Base-by-base conservation (phyloP, 306 rosid genomes). In the Quercus bicolor region DNA sequence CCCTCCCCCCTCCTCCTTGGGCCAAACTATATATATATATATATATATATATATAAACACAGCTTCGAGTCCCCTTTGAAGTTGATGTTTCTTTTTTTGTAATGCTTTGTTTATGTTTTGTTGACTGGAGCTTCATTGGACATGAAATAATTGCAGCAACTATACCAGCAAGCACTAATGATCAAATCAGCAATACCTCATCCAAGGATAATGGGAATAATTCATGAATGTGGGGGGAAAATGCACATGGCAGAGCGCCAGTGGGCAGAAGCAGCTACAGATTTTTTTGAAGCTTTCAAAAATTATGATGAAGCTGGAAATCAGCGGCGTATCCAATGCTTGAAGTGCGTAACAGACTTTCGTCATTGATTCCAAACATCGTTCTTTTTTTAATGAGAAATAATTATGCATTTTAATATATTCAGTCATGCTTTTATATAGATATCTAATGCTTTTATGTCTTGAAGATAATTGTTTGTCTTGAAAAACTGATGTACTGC, bases 231-330 rank as follows among this genome's bases (percentile, higher is more conserved):
- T 75, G 99, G 99, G 75, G 99, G 99, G 61, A 95, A 95, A 86
- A 95, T 95, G 99, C 97, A 95, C 72, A 95, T 95, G 99, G 94
- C 98, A 28, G 99, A 95, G 92, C 96, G 98, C 72, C 99, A 93
- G 76, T 95, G 99, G 99, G 94, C 93, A 15, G 99, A 95, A 34
- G 99, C 98, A 14, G 98, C 99, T 16, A 95, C 99, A 0, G 98
- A 92, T 87, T 94, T 94, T 78, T 92, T 94, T 88, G 98, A 94
- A 87, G 98, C 97, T 68, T 94, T 94, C 79, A 94, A 94, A 87
- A 90, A 94, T 75, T 94, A 94, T 56, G 97, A 94, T 59, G 98
- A 95, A 86, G 98, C 99, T 76, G 99, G 99, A 79, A 95, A 93
- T 76, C 99, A 93, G 71, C 87, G 98, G 87, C 99, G 98, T 73